Conservation (phyloP, 2,329 filamentous ascomycete genomes). For the Aureobasidium sp. region DNA sequence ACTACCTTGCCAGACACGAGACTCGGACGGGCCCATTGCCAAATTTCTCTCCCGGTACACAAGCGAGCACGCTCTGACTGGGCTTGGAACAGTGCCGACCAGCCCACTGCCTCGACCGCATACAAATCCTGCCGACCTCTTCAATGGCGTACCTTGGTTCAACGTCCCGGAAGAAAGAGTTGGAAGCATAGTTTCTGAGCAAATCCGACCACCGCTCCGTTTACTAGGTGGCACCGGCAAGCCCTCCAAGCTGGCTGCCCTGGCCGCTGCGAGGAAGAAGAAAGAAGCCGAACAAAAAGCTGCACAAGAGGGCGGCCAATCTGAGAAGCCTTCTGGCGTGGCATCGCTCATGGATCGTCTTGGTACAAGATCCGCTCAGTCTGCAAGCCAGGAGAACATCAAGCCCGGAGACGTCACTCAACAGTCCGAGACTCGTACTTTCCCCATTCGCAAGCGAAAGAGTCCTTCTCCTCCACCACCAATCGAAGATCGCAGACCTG, state of each 20-base stretch:
- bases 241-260: slow-evolving; percentile 81
- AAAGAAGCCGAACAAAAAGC: slow-evolving; percentile 60
- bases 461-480: slow-evolving; percentile 17
- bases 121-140: slow-evolving; percentile 50
- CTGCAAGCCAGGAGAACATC: background rate
- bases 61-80: slow-evolving; percentile 8
- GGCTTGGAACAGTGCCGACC: slow-evolving; percentile 11
- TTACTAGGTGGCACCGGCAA: slow-evolving; percentile 76
- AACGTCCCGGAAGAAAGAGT: slow-evolving; percentile 60
- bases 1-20: background rate
- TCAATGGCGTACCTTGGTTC: slow-evolving; percentile 80
- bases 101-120: background rate
- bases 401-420: background rate
- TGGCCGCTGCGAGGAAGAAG: slow-evolving; percentile 80
- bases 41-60: background rate
- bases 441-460: slow-evolving; percentile 16
- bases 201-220: slow-evolving; percentile 52
- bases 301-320: slow-evolving; percentile 14
- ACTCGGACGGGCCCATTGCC: background rate
- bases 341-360: slow-evolving; percentile 41
- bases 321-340: slow-evolving; percentile 23
- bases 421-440: background rate
- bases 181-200: slow-evolving; percentile 53
- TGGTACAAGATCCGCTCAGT: slow-evolving; percentile 23
- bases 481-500: slow-evolving; percentile 6